phyloP scores from a whole-genome alignment of 805 yeast species.

The Saccharomycopsis selenospora region DNA sequence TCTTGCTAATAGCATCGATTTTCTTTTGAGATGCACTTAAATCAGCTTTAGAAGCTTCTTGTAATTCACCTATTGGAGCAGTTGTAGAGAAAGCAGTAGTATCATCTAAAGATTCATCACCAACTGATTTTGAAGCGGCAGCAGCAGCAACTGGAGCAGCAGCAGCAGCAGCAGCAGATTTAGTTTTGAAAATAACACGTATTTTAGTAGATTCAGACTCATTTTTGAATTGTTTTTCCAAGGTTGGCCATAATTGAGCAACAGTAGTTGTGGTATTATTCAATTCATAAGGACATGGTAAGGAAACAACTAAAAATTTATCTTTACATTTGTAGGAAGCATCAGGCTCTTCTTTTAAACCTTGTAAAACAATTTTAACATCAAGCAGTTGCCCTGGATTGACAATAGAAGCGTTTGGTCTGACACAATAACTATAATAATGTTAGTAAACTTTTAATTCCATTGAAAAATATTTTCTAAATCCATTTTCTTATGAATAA shows the following conservation, averaged over 20 bases:
- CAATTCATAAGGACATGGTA: conserved; percentile 56
- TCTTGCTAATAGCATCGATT: conserved; percentile 37
- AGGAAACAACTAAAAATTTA: conserved; percentile 82
- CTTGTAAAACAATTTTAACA: conserved; percentile 81
- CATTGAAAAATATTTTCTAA: too few species aligned
- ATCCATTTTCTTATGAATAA: too few species aligned
- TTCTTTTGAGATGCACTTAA: conserved; percentile 35
- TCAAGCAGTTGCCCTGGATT: conserved; percentile 66
- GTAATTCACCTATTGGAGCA: conserved; percentile 13
- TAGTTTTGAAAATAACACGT: conserved; percentile 45
- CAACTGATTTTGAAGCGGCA: conserved; percentile 14
- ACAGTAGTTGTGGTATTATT: conserved; percentile 42
- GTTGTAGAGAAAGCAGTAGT: conserved; percentile 24
- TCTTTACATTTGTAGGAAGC: conserved; percentile 77
- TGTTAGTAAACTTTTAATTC: conserved; percentile 13
- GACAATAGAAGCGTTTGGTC: conserved; percentile 86
- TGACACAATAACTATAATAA: conserved; percentile 62
- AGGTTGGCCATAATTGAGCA: conserved; percentile 66
- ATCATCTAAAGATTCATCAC: conserved; percentile 21
- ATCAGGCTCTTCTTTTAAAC: conserved; percentile 67
- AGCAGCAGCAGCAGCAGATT: conserved; percentile 15
- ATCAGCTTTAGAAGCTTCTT: conserved; percentile 23
- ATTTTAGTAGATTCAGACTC: conserved; percentile 57
- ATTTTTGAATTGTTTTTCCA: conserved; percentile 52
- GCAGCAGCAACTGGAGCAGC: conserved; percentile 21